Percentiles rank a stretch among this genome's conserved stretches.
phyloP scores from a whole-genome alignment of 2,329 filamentous ascomycete genomes.

The Claviceps lovelessii region DNA sequence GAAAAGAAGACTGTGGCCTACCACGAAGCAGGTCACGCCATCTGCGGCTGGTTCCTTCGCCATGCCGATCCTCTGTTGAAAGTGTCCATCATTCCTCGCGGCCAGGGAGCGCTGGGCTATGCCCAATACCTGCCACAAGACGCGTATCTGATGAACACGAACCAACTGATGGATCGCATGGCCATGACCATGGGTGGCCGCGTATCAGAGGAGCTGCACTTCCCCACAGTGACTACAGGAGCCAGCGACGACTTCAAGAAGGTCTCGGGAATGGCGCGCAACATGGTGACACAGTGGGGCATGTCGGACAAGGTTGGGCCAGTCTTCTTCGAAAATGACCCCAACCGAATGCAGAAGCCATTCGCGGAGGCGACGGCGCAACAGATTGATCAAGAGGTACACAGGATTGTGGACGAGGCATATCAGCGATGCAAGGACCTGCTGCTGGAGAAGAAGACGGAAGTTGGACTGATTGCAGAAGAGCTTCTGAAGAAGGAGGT shows the following conservation, averaged over 20 bases:
- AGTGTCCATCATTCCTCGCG: conserved; percentile 95
- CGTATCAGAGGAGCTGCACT: conserved; percentile 91
- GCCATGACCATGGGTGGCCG: conserved; percentile 96
- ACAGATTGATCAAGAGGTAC: conserved; percentile 82
- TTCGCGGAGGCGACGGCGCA: conserved; percentile 91
- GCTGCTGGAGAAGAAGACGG: conserved; percentile 69
- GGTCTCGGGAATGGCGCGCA: conserved; percentile 86
- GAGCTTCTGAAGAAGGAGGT: conserved; percentile 88
- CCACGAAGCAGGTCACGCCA: conserved; percentile 94
- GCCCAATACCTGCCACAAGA: conserved; percentile 94
- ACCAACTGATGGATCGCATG: conserved; percentile 98
- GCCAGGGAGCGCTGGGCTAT: conserved; percentile 84
- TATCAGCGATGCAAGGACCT: conserved; percentile 83
- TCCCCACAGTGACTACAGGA: conserved; percentile 88
- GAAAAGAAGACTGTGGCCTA: conserved; percentile 96
- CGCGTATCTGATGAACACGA: conserved; percentile 87
- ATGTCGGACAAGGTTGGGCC: conserved; percentile 94
- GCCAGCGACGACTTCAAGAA: conserved; percentile 98
- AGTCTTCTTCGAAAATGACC: conserved; percentile 75
- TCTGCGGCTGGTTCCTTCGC: conserved; percentile 96
- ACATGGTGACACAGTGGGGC: conserved; percentile 99
- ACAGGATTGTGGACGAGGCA: conserved; percentile 79
- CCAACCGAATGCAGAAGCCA: conserved; percentile 77
- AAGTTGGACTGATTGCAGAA: conserved; percentile 82
- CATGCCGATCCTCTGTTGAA: conserved; percentile 95